A percentile compares a stretch with the other conserved stretches of the same genome.
Evolutionary conservation across 176 grass and related monocot genomes (phyloP).

Genomic region (Raddia guianensis): DNA sequence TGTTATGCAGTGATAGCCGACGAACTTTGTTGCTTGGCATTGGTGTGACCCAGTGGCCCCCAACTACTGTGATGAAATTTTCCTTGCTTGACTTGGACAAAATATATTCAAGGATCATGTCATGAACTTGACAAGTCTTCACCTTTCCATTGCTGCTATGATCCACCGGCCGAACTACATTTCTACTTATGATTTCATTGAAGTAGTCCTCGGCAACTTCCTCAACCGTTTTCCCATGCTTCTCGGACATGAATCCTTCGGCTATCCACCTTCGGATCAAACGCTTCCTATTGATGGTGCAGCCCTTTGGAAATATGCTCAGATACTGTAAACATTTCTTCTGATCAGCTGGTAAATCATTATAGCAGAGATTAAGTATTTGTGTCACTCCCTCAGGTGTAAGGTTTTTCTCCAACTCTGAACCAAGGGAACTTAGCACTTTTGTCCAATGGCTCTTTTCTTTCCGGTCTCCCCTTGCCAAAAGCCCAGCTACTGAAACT

Average conservation of each 20-base stretch:
- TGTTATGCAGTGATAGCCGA: neutral
- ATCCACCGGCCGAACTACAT: conserved; percentile 6
- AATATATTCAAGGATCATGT: conserved; percentile 45
- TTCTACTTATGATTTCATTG: conserved; percentile 32
- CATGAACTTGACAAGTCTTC: conserved; percentile 39
- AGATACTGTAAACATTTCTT: conserved; percentile 33
- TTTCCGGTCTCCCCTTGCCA: conserved; percentile 15
- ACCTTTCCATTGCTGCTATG: conserved; percentile 37
- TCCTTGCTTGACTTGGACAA: conserved; percentile 31
- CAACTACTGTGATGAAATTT: conserved; percentile 36
- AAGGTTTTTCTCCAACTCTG: neutral
- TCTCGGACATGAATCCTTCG: conserved; percentile 29
- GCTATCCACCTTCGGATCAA: conserved; percentile 37
- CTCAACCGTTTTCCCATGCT: neutral
- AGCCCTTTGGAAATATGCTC: conserved; percentile 7
- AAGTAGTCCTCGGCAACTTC: conserved; percentile 37
- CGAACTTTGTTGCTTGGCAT: conserved; percentile 30
- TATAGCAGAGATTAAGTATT: conserved; percentile 17
- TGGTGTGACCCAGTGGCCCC: conserved; percentile 35
- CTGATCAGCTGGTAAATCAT: neutral
- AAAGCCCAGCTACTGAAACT: neutral
- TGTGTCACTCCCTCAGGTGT: neutral
- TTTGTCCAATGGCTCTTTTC: neutral
- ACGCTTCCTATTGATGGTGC: neutral
- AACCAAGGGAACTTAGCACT: neutral